Evolutionary conservation across 2,329 filamentous ascomycete species (phyloP).

Genomic region (Bipolaris zeicola): DNA sequence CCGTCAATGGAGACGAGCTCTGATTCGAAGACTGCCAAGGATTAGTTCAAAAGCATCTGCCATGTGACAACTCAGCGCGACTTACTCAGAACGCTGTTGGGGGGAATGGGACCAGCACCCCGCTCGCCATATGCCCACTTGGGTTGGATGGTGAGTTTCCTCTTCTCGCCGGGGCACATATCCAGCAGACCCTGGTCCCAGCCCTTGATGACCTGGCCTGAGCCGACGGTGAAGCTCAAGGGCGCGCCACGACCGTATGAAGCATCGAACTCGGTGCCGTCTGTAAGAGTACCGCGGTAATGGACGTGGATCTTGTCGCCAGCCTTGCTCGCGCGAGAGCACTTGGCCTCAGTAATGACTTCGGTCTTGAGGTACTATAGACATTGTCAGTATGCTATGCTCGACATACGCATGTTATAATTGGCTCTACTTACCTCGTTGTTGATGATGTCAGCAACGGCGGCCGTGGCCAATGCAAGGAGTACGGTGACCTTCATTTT

Average conservation of each 20-base stretch:
- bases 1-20: slow-evolving; percentile 84
- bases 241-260: slow-evolving; percentile 79
- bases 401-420: neutral
- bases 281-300: slow-evolving; percentile 75
- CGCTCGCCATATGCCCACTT: slow-evolving; percentile 82
- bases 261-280: slow-evolving; percentile 62
- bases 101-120: slow-evolving; percentile 83
- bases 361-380: slow-evolving; percentile 73
- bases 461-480: slow-evolving; percentile 57
- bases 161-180: slow-evolving; percentile 98
- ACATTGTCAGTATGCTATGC: slow-evolving; percentile 17
- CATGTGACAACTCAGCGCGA: slow-evolving; percentile 3
- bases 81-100: slow-evolving; percentile 76
- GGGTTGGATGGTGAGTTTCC: slow-evolving; percentile 85
- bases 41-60: slow-evolving; percentile 22
- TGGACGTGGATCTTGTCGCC: slow-evolving; percentile 86
- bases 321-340: slow-evolving; percentile 70
- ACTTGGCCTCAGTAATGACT: slow-evolving; percentile 73
- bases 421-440: slow-evolving; percentile 28
- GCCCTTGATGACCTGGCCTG: slow-evolving; percentile 90
- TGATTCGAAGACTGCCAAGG: slow-evolving; percentile 77
- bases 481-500: slow-evolving; percentile 56
- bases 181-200: slow-evolving; percentile 92
- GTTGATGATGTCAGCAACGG: slow-evolving; percentile 42
- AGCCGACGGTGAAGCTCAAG: slow-evolving; percentile 78